Evolutionary conservation across 495 filamentous ascomycete genomes (phyloP).

Genomic region (Hamigera avellanea): DNA sequence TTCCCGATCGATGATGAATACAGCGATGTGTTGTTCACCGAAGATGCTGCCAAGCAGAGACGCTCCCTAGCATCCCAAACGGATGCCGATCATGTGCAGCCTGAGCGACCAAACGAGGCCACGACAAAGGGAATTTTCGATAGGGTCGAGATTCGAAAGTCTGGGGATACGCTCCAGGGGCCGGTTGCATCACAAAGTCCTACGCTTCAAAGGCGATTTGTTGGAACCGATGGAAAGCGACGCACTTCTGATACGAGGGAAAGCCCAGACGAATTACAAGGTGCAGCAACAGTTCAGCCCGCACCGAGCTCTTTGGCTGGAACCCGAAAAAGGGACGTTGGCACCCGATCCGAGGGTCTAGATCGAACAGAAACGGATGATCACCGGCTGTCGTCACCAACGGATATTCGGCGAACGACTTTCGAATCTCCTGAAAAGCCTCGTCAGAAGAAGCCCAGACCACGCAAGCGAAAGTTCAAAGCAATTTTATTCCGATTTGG

Average conservation of each 20-base stretch:
- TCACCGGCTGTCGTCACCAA: constrained; percentile 14
- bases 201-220: neutral
- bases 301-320: constrained; percentile 6
- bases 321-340: constrained; percentile 3
- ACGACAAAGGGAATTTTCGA: constrained; percentile 2
- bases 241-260: constrained; percentile 13
- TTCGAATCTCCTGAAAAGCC: constrained; percentile 10
- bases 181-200: neutral
- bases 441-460: constrained; percentile 4
- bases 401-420: constrained; percentile 21
- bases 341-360: neutral
- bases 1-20: constrained; percentile 5
- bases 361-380: neutral
- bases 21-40: constrained; percentile 15
- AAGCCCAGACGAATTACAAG: constrained; percentile 36
- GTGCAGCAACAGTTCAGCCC: constrained; percentile 20
- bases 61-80: constrained; percentile 5
- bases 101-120: constrained; percentile 1
- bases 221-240: constrained; percentile 4
- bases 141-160: constrained; percentile 9
- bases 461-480: constrained; percentile 3
- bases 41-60: constrained; percentile 16
- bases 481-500: constrained; percentile 15
- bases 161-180: neutral
- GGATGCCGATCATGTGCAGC: neutral